Percentiles rank a stretch among this genome's conserved stretches.
These are phyloP conservation scores for Thuidium tamariscinum DNA, from an alignment of 225 moss, liverwort and hornwort species.

Conservation along the genomic window DNA sequence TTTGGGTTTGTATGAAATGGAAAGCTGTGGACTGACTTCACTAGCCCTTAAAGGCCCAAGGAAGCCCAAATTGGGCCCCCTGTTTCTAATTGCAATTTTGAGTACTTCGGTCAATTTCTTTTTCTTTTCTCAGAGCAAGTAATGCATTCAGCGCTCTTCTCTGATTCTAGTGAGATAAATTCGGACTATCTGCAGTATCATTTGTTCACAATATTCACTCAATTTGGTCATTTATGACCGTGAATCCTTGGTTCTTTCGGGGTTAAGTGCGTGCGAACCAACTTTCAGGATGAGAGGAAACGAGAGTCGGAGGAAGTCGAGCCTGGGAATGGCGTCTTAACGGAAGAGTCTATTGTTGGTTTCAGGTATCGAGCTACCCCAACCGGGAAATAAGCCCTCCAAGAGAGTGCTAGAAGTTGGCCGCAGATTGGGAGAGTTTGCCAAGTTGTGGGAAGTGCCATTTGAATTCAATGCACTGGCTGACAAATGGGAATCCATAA, in stretches of 20 bases:
- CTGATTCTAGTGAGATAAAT: not conserved
- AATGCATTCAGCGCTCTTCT: not conserved
- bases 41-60: not conserved
- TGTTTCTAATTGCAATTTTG: not conserved
- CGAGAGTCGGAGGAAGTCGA: not conserved
- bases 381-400: constrained; percentile 56
- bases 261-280: not conserved
- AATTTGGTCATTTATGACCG: not conserved
- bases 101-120: not conserved
- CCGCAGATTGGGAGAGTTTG: constrained; percentile 50
- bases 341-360: not conserved
- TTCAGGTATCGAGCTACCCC: constrained; percentile 72
- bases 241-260: not conserved
- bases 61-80: not conserved
- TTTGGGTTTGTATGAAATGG: not conserved
- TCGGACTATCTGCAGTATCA: not conserved
- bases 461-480: constrained; percentile 76
- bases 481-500: constrained; percentile 80
- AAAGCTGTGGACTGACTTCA: not conserved
- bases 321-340: not conserved
- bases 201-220: not conserved
- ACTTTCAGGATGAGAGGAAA: not conserved
- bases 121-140: not conserved
- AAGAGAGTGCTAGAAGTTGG: constrained; percentile 63
- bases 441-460: constrained; percentile 50